These are phyloP conservation scores for Apiospora aurea DNA, from an alignment of 2,329 filamentous ascomycete species.

Conservation along the genomic window DNA sequence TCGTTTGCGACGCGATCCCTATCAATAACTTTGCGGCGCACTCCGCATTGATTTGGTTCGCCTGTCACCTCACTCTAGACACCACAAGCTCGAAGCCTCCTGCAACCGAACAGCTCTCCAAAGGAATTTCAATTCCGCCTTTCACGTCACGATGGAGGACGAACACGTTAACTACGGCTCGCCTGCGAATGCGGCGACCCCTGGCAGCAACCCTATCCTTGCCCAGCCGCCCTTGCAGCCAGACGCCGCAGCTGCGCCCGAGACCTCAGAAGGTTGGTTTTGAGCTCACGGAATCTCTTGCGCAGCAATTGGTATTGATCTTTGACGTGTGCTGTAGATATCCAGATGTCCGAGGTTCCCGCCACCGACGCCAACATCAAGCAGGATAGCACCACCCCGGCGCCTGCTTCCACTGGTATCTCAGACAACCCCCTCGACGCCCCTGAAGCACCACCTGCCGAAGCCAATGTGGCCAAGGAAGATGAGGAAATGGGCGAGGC, in stretches of 20 bases:
- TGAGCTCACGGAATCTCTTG: background rate
- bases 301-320: constrained; percentile 17
- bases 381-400: constrained; percentile 67
- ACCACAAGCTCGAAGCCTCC: background rate
- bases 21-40: constrained; percentile 13
- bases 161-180: constrained; percentile 63
- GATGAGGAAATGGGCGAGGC: constrained; percentile 85
- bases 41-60: constrained; percentile 4
- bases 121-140: background rate
- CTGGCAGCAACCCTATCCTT: constrained; percentile 62
- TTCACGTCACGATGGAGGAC: constrained; percentile 59
- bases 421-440: constrained; percentile 74
- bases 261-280: constrained; percentile 55
- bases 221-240: constrained; percentile 61
- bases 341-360: constrained; percentile 66
- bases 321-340: constrained; percentile 54
- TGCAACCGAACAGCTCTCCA: background rate
- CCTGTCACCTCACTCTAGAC: background rate
- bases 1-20: constrained; percentile 13
- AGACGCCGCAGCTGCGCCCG: constrained; percentile 47
- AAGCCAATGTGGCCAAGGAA: constrained; percentile 66
- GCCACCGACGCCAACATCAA: constrained; percentile 59
- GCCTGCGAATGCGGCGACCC: constrained; percentile 62
- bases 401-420: constrained; percentile 51
- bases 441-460: constrained; percentile 67